A percentile compares a stretch with the other conserved stretches of the same genome.
Evolutionary conservation across 2,329 filamentous ascomycete species (phyloP).

Genomic region (Arthrobotrys musiformis): DNA sequence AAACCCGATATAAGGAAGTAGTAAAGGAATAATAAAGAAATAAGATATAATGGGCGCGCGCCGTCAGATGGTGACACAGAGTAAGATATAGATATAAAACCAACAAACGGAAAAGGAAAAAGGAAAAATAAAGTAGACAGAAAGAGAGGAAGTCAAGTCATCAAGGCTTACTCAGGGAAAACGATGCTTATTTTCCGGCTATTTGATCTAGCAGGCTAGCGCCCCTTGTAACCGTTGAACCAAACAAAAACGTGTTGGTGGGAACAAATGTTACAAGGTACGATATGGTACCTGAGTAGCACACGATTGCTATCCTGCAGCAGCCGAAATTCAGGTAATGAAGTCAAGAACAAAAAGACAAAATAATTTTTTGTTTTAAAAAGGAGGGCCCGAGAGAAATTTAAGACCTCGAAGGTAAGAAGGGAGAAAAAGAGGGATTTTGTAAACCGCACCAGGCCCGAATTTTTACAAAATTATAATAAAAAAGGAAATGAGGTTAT

Average conservation of each 20-base stretch:
- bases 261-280: conserved; percentile 7
- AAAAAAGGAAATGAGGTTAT: too few species aligned
- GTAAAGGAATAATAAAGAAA: background rate
- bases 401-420: too few species aligned
- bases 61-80: background rate
- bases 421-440: too few species aligned
- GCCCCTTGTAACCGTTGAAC: conserved; percentile 30
- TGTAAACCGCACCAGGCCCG: too few species aligned
- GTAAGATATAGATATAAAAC: background rate
- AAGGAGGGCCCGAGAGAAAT: background rate
- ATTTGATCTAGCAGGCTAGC: conserved; percentile 25
- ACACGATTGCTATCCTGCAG: conserved; percentile 35
- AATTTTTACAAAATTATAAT: too few species aligned
- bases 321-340: too few species aligned
- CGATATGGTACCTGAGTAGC: too few species aligned
- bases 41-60: background rate
- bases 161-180: conserved; percentile 25
- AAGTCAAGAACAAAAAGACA: background rate
- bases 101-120: background rate
- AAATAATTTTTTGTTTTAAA: background rate
- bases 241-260: conserved; percentile 28
- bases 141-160: too few species aligned
- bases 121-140: too few species aligned
- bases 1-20: too few species aligned
- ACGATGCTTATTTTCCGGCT: conserved; percentile 19